Base-by-base conservation (phyloP, 2,329 filamentous ascomycete genomes). In the Aspergillus quadricinctus region DNA sequence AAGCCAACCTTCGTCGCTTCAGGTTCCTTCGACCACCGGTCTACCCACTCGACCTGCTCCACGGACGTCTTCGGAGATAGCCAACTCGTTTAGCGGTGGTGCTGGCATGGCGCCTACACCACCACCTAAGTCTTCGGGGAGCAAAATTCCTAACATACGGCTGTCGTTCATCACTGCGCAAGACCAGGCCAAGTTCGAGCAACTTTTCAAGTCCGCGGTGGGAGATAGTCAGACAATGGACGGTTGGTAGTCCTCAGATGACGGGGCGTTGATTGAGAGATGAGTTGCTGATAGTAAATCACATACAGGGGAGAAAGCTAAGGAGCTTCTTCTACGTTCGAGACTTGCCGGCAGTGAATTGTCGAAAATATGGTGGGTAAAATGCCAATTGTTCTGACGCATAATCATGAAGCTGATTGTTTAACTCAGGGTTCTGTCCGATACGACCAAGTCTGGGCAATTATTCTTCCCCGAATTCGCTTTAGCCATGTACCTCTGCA, bases 391-490 rank as follows among this genome's bases (percentile, higher is more conserved):
- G 49, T 37, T 17, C 31, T 17, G 31, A 37, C 7, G 31, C 50
- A 48, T 63, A 52, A 21, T 54, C 58, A 28, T 19, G 37, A 48
- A 11, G 28, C 43, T n/a, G 52, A 50, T 52, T 60, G 46, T 55
- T 56, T 14, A 14, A 49, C 14, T 37, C 63, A 93, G 89, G 91
- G 91, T 91, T 21, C 79, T 99, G 23, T 90, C 92, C 49, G 94
- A 99, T 75, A 97, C 94, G 9, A 99, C 94, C 49, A 93, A 95
- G 73, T 94, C 93, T 14, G 94, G 94, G 48, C 92, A 97, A 74
- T 83, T 99, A 31, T 88, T 97, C 70, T 99, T 99, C 71, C 94
- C 94, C 45, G 94, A 99, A 75, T 99, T 99, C 64, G 94, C 94
- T 7, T 81, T 99, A 56, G 90, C 94, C 60, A 97, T 99, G 94